phyloP scores from a whole-genome alignment of 495 filamentous ascomycete genomes.

The Terfezia boudieri region DNA sequence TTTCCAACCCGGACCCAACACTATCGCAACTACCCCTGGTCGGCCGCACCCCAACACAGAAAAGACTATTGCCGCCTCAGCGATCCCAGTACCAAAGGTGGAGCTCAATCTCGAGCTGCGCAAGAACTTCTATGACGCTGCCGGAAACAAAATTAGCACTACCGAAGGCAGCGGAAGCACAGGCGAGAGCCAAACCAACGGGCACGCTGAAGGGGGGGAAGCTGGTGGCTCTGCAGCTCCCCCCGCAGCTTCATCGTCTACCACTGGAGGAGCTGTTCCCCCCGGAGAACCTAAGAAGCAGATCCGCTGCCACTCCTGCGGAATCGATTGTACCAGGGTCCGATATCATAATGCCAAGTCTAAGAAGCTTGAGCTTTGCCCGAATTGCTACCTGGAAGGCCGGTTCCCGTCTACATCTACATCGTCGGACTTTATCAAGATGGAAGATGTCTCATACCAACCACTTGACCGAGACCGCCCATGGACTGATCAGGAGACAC shows the following conservation, averaged over 20 bases:
- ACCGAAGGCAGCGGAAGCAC: conserved; percentile 25
- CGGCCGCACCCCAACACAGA: conserved; percentile 50
- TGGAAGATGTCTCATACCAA: conserved; percentile 64
- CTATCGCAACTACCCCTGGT: conserved; percentile 36
- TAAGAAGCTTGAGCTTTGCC: conserved; percentile 37
- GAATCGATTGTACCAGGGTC: conserved; percentile 74
- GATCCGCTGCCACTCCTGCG: conserved; percentile 70
- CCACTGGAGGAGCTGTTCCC: conserved; percentile 37
- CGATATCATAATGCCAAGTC: conserved; percentile 68
- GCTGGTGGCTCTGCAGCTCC: conserved; percentile 30
- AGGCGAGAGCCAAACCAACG: conserved; percentile 45
- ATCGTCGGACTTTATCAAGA: conserved; percentile 54
- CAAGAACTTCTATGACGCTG: conserved; percentile 86
- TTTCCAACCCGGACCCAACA: conserved; percentile 67
- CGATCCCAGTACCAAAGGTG: conserved; percentile 37
- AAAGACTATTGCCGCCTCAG: conserved; percentile 39
- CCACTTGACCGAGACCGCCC: conserved; percentile 57
- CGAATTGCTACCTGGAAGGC: conserved; percentile 66
- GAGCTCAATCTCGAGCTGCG: conserved; percentile 76
- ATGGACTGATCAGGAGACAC: conserved; percentile 74
- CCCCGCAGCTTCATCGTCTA: conserved; percentile 31
- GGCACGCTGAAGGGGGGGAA: conserved; percentile 13
- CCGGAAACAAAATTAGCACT: conserved; percentile 52
- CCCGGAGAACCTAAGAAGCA: conserved; percentile 37
- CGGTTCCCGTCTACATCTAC: conserved; percentile 53